Evolutionary conservation across 1,139 yeast genomes (phyloP).

Genomic region (Debaryomyces coudertii): DNA sequence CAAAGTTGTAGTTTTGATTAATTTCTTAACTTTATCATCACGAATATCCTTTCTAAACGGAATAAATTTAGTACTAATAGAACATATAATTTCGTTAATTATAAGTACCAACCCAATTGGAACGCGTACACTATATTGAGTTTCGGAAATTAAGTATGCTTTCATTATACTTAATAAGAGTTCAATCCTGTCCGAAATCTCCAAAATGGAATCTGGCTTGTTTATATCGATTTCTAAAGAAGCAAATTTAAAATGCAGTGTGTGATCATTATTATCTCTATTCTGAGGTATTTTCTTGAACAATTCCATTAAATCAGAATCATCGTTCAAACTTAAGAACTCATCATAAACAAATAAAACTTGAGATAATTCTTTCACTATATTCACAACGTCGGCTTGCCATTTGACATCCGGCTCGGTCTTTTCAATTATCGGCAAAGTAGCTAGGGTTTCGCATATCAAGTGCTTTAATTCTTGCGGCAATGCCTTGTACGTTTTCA

Average conservation of each 20-base stretch:
- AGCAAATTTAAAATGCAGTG: conserved; percentile 35
- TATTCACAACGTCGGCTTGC: conserved; percentile 42
- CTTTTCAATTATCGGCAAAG: conserved; percentile 60
- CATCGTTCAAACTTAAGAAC: conserved; percentile 59
- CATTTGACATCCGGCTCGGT: conserved; percentile 52
- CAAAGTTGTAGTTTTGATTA: conserved; percentile 45
- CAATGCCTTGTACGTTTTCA: conserved; percentile 29
- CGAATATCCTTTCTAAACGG: conserved; percentile 62
- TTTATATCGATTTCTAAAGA: conserved; percentile 60
- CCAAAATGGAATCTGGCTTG: conserved; percentile 51
- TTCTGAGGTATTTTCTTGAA: conserved; percentile 36
- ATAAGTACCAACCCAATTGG: conserved; percentile 60
- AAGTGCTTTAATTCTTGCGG: conserved; percentile 41
- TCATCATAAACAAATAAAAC: conserved; percentile 58
- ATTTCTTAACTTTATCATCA: conserved; percentile 46
- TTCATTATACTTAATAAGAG: conserved; percentile 48
- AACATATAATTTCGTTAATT: conserved; percentile 52
- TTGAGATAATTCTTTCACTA: conserved; percentile 52
- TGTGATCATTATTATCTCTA: conserved; percentile 21
- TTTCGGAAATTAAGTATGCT: conserved; percentile 49
- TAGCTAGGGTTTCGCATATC: conserved; percentile 57
- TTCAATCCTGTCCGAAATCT: conserved; percentile 53
- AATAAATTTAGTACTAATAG: conserved; percentile 56
- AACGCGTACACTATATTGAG: conserved; percentile 49
- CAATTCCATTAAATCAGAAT: conserved; percentile 44